Evolutionary conservation across 2,329 filamentous ascomycete species (phyloP), one percentile per base, ranked within the genome.

Genomic region (Cytospora piceicola): DNA sequence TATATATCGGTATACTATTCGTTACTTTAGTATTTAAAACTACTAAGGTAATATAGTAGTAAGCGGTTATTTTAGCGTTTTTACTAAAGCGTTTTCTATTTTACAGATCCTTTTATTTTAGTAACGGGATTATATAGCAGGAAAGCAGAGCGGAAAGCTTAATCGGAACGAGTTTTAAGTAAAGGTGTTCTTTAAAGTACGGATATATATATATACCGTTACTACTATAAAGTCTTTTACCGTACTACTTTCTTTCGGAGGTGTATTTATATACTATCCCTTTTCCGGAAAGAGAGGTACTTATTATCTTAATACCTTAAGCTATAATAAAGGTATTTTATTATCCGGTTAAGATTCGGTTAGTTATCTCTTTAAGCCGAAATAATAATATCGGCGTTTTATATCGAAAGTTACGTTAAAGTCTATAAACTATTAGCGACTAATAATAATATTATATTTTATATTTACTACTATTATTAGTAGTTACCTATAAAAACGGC

Each of bases 361-460:
- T n/a, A n/a, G n/a, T n/a, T n/a, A n/a, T n/a, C n/a, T n/a, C n/a
- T n/a, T n/a, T n/a, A n/a, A n/a, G n/a, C n/a, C n/a, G n/a, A n/a
- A n/a, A n/a, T n/a, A n/a, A n/a, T n/a, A n/a, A n/a, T n/a, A n/a
- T n/a, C n/a, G n/a, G n/a, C n/a, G n/a, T n/a, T n/a, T n/a, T n/a
- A n/a, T n/a, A n/a, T n/a, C n/a, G n/a, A n/a, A n/a, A 36, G n/a
- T 36, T 24, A 57, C 42, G 42, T 58, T 42, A 58, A 39, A 46
- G 2, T 29, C 2, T 6, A 27, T 42, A 27, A 58, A n/a, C 15
- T 58, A 58, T 20, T 42, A 22, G 7, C 29, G n/a, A 7, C 12
- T 42, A 20, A 58, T 5, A 5, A 46, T 58, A 20, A 58, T 3
- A 42, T 58, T 42, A 42, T 58, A 58, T 42, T 42, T 58, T 58